Evolutionary conservation across 2,329 filamentous ascomycete genomes (phyloP).

Genomic region (Hymenoscyphus fraxineus): DNA sequence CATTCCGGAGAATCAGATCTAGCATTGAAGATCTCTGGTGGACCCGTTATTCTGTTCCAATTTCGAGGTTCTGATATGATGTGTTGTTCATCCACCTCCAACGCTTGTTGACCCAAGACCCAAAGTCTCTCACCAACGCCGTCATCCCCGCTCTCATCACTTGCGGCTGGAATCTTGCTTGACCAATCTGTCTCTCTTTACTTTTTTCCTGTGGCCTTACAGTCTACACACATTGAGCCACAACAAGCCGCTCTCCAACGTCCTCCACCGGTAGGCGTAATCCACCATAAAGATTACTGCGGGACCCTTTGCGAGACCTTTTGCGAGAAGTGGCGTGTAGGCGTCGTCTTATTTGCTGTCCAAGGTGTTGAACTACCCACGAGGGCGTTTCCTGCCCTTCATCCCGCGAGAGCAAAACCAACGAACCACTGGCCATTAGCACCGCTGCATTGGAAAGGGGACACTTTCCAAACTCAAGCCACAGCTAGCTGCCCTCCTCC

Average conservation of each 20-base stretch:
- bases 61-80: constrained; percentile 16
- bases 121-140: not conserved
- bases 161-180: not conserved
- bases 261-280: constrained; percentile 10
- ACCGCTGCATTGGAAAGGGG: constrained; percentile 15
- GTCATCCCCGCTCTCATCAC: not conserved
- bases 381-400: constrained; percentile 20
- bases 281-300: constrained; percentile 15
- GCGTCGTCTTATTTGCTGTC: constrained; percentile 28
- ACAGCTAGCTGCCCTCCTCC: constrained; percentile 24
- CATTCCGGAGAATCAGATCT: constrained; percentile 23
- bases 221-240: constrained; percentile 11
- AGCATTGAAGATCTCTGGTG: constrained; percentile 22
- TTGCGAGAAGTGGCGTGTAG: constrained; percentile 30
- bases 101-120: not conserved
- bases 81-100: constrained; percentile 20
- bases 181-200: not conserved
- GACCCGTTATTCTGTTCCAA: not conserved
- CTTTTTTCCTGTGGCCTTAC: constrained; percentile 15
- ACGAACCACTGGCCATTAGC: constrained; percentile 30
- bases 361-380: constrained; percentile 25
- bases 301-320: constrained; percentile 23
- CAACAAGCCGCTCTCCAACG: constrained; percentile 7
- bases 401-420: constrained; percentile 23
- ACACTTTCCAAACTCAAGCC: constrained; percentile 28